phyloP scores from a whole-genome alignment of 2,329 filamentous ascomycete species.

The Neodidymelliopsis sp. region DNA sequence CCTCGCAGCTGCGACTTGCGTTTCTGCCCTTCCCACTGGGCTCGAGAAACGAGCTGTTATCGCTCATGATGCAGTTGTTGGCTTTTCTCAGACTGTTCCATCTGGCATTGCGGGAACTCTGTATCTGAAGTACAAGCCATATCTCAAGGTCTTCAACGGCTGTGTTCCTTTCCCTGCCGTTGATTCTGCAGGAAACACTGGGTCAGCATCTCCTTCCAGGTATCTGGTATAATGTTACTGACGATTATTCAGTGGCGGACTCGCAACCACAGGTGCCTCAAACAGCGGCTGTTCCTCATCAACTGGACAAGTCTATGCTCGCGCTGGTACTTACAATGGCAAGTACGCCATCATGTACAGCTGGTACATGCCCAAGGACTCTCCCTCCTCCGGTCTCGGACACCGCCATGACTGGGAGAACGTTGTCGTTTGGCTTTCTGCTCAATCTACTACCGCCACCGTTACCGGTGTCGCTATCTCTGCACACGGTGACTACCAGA shows the following conservation, averaged over 20 bases:
- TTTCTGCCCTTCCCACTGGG: constrained; percentile 33
- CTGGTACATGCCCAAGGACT: constrained; percentile 62
- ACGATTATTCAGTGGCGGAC: constrained; percentile 50
- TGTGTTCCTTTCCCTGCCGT: constrained; percentile 71
- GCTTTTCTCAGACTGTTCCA: constrained; percentile 63
- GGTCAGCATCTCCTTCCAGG: constrained; percentile 50
- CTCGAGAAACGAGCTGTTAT: constrained; percentile 54
- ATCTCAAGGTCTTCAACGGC: constrained; percentile 63
- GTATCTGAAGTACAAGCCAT: constrained; percentile 65
- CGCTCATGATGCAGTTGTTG: constrained; percentile 57
- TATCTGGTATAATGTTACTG: neutral
- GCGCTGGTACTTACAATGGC: constrained; percentile 51
- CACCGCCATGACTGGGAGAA: constrained; percentile 66
- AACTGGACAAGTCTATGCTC: constrained; percentile 61
- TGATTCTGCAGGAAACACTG: constrained; percentile 63
- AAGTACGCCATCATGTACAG: constrained; percentile 61
- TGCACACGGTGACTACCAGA: constrained; percentile 60
- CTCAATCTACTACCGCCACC: constrained; percentile 49
- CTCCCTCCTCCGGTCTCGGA: constrained; percentile 54
- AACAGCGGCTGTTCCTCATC: constrained; percentile 53
- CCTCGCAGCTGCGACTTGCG: constrained; percentile 26
- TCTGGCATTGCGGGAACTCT: constrained; percentile 55
- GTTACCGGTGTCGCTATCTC: constrained; percentile 61
- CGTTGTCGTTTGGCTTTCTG: constrained; percentile 60
- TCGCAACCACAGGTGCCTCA: constrained; percentile 50